Evolutionary conservation across 2,329 filamentous ascomycete species (phyloP).

Genomic region (Sporothrix curviconia): DNA sequence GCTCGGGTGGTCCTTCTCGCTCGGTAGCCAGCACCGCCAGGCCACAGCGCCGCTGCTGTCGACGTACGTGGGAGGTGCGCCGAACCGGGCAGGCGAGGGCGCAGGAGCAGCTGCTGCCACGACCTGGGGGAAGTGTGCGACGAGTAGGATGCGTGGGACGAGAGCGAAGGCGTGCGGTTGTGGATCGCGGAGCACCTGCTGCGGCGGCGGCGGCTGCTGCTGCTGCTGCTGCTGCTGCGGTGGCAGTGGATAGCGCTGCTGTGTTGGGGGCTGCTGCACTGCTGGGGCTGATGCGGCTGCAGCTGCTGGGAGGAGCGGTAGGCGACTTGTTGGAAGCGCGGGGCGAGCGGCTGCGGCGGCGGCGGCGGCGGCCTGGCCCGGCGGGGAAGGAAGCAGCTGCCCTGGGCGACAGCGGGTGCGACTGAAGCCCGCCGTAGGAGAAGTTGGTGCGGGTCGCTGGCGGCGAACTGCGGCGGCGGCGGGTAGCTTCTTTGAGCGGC

Average conservation of each 20-base stretch:
- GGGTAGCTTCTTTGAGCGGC: constrained; percentile 27
- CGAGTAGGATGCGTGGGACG: constrained; percentile 8
- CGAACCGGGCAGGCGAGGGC: constrained; percentile 21
- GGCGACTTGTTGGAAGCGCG: constrained; percentile 25
- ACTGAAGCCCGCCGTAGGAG: constrained; percentile 26
- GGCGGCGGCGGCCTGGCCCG: constrained; percentile 23
- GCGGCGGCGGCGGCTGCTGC: constrained; percentile 25
- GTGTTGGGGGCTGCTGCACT: constrained; percentile 24
- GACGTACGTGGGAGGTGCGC: constrained; percentile 27
- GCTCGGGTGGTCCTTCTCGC: constrained; percentile 25
- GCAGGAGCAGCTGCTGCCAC: constrained; percentile 9
- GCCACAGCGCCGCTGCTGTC: constrained; percentile 12
- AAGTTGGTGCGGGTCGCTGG: constrained; percentile 32
- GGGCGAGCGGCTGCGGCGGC: no score
- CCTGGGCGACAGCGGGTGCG: constrained; percentile 23
- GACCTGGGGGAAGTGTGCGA: constrained; percentile 19
- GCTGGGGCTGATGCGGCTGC: constrained; percentile 15
- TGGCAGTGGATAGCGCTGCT: constrained; percentile 20
- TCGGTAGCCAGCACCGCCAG: constrained; percentile 21
- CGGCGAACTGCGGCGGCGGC: constrained; percentile 31
- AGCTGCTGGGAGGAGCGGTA: constrained; percentile 25
- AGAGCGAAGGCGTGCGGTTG: constrained; percentile 28
- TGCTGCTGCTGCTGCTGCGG: constrained; percentile 25
- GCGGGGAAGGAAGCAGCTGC: constrained; percentile 28
- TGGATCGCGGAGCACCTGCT: no score